Percentiles rank a stretch among this genome's conserved stretches.
phyloP scores from a whole-genome alignment of 306 rosid genomes.

The Boehmeria nivea region DNA sequence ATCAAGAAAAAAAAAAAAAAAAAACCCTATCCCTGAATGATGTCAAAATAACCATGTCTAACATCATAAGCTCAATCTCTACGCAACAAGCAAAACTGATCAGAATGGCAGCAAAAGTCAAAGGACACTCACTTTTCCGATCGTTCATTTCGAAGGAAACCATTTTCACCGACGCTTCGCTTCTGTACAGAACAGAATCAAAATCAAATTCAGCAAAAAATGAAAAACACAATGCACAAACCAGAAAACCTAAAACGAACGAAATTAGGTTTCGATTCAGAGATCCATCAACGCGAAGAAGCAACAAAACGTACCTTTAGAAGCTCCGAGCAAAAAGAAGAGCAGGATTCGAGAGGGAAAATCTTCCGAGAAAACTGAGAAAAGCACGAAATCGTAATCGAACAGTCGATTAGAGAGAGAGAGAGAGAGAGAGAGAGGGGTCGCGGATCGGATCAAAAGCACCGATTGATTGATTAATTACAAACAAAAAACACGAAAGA shows the following conservation, averaged over 20 bases:
- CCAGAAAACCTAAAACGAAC: too few species aligned
- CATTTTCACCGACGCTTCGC: slow-evolving; percentile 44
- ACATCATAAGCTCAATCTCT: too few species aligned
- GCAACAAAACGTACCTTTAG: background rate
- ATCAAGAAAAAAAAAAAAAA: too few species aligned
- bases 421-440: background rate
- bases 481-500: too few species aligned
- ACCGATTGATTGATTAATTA: too few species aligned
- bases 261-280: background rate
- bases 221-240: background rate
- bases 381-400: background rate
- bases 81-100: too few species aligned
- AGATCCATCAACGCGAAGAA: background rate
- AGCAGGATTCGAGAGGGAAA: background rate
- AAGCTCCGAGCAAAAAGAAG: background rate
- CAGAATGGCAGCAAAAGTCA: background rate
- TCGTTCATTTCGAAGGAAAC: slow-evolving; percentile 98
- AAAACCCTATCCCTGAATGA: too few species aligned
- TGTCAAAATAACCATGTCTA: too few species aligned
- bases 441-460: background rate
- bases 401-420: background rate
- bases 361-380: too few species aligned
- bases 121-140: slow-evolving; percentile 66
- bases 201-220: background rate
- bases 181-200: slow-evolving; percentile 32